These are phyloP conservation scores for Ustilago cynodontis DNA, from an alignment of 1,284 basidiomycete genomes.

Conservation along the genomic window DNA sequence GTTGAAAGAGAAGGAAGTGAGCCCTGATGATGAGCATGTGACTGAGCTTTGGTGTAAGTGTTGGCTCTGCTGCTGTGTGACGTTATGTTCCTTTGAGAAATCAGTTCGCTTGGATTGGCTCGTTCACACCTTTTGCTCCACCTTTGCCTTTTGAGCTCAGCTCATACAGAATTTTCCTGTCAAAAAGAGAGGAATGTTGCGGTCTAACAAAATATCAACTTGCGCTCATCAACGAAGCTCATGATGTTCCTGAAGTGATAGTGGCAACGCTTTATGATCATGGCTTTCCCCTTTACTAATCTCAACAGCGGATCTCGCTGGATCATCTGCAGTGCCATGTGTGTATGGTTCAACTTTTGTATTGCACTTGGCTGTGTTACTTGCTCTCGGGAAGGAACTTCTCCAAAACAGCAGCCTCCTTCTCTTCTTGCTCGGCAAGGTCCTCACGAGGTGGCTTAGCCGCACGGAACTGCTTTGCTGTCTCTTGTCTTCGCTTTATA, in stretches of 20 bases:
- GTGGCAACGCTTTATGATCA: background rate
- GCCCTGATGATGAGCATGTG: no score
- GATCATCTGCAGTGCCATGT: no score
- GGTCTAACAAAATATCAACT: background rate
- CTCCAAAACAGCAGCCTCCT: slow-evolving; percentile 48
- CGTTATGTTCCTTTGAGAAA: slow-evolving; percentile 21
- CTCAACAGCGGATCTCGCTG: background rate
- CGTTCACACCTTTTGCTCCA: slow-evolving; percentile 14
- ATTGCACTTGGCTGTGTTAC: slow-evolving; percentile 6
- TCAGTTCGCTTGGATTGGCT: slow-evolving; percentile 18
- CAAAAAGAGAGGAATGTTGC: background rate
- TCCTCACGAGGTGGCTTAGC: slow-evolving; percentile 58
- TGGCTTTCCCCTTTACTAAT: background rate
- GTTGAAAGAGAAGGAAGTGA: background rate
- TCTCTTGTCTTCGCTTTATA: slow-evolving; percentile 49
- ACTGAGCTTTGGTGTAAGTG: slow-evolving; percentile 1
- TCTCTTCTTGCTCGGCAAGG: slow-evolving; percentile 59
- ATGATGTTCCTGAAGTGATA: no score
- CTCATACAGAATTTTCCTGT: background rate
- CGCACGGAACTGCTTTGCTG: slow-evolving; percentile 53
- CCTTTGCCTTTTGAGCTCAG: background rate
- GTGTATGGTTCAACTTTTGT: background rate
- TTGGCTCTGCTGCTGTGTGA: slow-evolving; percentile 24
- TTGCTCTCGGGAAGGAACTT: slow-evolving; percentile 47
- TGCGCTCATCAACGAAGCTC: background rate